Percentiles rank a stretch among this genome's conserved stretches.
phyloP scores from a whole-genome alignment of 305 asterid species.

The Solanum hybrid region DNA sequence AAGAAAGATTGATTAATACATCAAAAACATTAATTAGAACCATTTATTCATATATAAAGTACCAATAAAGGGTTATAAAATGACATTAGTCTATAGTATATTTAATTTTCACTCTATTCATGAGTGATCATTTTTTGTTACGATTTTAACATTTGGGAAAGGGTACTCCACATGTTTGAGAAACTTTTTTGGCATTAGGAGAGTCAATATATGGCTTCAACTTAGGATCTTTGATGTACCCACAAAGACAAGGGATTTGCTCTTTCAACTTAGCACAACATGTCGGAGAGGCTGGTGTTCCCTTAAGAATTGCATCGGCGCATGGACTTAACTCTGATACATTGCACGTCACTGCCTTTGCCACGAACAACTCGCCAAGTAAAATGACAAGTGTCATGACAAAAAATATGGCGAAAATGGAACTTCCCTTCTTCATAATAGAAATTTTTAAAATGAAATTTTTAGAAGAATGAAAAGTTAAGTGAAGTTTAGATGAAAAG shows the following conservation, averaged over 20 bases:
- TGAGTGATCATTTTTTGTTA: not conserved
- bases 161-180: slow-evolving; percentile 12
- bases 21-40: not conserved
- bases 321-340: slow-evolving; percentile 33
- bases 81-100: not conserved
- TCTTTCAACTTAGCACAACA: slow-evolving; percentile 32
- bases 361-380: slow-evolving; percentile 2
- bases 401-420: not conserved
- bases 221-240: slow-evolving; percentile 12
- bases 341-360: slow-evolving; percentile 31
- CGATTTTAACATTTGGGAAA: slow-evolving; percentile 12
- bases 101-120: not conserved
- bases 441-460: not conserved
- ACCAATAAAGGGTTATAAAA: not conserved
- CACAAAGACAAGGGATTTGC: slow-evolving; percentile 25
- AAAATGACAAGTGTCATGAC: slow-evolving; percentile 11
- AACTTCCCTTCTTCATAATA: not conserved
- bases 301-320: slow-evolving; percentile 18
- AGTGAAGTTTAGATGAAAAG: not conserved
- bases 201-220: not conserved
- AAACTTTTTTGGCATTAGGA: slow-evolving; percentile 11
- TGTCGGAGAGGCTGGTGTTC: slow-evolving; percentile 6
- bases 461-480: not conserved
- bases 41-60: not conserved
- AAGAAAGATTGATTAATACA: not conserved